A percentile compares a stretch with the other conserved stretches of the same genome.
Conservation (phyloP, 2,329 filamentous ascomycete species). For the Ceratocystis eucalypticola region DNA sequence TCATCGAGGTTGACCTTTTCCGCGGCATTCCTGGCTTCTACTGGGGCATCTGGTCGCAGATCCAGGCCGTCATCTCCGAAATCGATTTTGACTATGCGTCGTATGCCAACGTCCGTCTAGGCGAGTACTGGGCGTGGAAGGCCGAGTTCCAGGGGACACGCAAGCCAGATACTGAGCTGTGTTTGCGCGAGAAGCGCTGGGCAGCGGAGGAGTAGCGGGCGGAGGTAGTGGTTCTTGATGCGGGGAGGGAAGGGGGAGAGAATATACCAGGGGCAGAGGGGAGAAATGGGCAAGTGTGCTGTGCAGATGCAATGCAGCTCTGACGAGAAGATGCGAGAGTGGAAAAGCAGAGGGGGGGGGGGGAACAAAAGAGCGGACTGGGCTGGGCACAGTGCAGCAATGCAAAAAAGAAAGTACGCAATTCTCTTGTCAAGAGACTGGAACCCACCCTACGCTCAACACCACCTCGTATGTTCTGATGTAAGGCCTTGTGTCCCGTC, state of each 20-base stretch:
- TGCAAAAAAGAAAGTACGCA: background rate
- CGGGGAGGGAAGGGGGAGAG: background rate
- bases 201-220: slow-evolving; percentile 34
- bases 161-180: slow-evolving; percentile 42
- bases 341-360: background rate
- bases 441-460: background rate
- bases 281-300: background rate
- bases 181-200: slow-evolving; percentile 71
- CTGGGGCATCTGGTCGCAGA: slow-evolving; percentile 91
- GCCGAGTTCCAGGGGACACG: slow-evolving; percentile 55
- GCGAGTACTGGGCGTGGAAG: slow-evolving; percentile 91
- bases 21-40: slow-evolving; percentile 80
- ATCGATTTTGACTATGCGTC: slow-evolving; percentile 95
- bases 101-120: slow-evolving; percentile 74
- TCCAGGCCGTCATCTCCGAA: slow-evolving; percentile 84
- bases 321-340: background rate
- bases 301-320: background rate
- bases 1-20: slow-evolving; percentile 72
- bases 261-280: background rate
- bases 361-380: background rate
- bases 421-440: background rate
- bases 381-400: background rate
- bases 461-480: background rate
- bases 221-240: background rate
- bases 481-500: background rate